Percentiles rank a stretch among this genome's conserved stretches.
Conservation (phyloP, 1,284 basidiomycete species). For the Melampsora americana region DNA sequence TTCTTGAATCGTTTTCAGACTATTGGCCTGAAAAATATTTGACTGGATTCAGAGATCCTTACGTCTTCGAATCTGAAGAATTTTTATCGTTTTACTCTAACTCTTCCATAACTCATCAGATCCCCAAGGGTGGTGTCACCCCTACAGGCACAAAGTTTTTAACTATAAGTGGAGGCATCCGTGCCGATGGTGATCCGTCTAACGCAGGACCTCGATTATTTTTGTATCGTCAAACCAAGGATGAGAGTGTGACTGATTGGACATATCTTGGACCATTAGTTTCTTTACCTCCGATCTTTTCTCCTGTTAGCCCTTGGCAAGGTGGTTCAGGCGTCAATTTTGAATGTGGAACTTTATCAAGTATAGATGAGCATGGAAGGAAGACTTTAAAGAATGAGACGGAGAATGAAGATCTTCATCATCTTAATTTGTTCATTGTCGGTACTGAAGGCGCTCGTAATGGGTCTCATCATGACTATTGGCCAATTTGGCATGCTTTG, state of each 20-base stretch:
- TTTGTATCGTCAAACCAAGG: conserved; percentile 48
- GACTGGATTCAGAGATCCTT: conserved; percentile 50
- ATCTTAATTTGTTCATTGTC: conserved; percentile 46
- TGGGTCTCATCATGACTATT: conserved; percentile 40
- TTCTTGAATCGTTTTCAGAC: conserved; percentile 45
- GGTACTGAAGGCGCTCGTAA: conserved; percentile 48
- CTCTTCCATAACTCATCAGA: conserved; percentile 24
- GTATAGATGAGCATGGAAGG: conserved; percentile 47
- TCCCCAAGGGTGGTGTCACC: background rate
- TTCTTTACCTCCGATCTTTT: conserved; percentile 9
- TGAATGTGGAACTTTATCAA: conserved; percentile 47
- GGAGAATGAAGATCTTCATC: background rate
- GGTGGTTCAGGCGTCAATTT: conserved; percentile 48
- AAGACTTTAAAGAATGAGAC: conserved; percentile 16
- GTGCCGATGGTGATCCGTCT: conserved; percentile 31
- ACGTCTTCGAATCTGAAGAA: conserved; percentile 47
- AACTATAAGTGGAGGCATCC: conserved; percentile 48
- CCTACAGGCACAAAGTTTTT: conserved; percentile 44
- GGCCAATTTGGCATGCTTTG: conserved; percentile 47
- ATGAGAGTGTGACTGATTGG: conserved; percentile 46
- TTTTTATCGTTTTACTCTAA: conserved; percentile 43
- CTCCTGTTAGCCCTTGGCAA: conserved; percentile 45
- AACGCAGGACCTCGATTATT: conserved; percentile 46
- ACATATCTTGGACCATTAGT: conserved; percentile 47
- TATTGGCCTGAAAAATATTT: conserved; percentile 38